Evolutionary conservation across 345 rosid species (phyloP), one percentile per base, ranked within the genome.

Genomic region (Conringia planisiliqua): DNA sequence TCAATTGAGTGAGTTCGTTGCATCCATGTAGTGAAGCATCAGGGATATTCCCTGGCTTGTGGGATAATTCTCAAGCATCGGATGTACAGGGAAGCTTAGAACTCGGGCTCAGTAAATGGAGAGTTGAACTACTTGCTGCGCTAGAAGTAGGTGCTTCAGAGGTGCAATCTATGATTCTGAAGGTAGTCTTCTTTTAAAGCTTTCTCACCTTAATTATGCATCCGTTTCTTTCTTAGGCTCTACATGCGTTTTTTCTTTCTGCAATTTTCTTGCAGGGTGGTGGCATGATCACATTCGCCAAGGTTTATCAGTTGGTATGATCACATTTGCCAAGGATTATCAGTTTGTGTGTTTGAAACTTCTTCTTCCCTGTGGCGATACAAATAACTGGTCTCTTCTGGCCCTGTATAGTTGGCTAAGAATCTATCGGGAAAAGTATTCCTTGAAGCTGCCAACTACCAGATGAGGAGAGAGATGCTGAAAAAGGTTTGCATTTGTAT

Each of bases 381-480:
- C 46, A 56, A 30, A 59, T 76, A 61, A 55, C 58, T 52, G 38
- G 13, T 62, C 51, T 68, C 11, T 72, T 63, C 12, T 78, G 67
- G 35, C 40, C 62, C 52, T 81, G 60, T 63, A 62, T 86, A 93
- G 98, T 70, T 90, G 48, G 85, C 86, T 16, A 81, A 79, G 71
- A 87, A 72, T 78, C 78, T 93, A 70, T 80, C 93, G 2, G 90
- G 95, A 54, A 90, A 87, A 80, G 83, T 90, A 61, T 77, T 89
- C 62, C 32, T 70, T 38, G 92, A 87, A 79, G 93, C 98, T 81
- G 98, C 98, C 52, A 89, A 90, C 70, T 93, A 90, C 80, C 90
- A 86, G 82, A 83, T 88, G 58, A 85, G 84, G 80, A 90, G 81
- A 82, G 96, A 90, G 85, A 74, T 87, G 76, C 78, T 93, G 8